These are phyloP conservation scores for Papiliotrema fonsecae DNA, from an alignment of 1,284 basidiomycete species.

Conservation along the genomic window DNA sequence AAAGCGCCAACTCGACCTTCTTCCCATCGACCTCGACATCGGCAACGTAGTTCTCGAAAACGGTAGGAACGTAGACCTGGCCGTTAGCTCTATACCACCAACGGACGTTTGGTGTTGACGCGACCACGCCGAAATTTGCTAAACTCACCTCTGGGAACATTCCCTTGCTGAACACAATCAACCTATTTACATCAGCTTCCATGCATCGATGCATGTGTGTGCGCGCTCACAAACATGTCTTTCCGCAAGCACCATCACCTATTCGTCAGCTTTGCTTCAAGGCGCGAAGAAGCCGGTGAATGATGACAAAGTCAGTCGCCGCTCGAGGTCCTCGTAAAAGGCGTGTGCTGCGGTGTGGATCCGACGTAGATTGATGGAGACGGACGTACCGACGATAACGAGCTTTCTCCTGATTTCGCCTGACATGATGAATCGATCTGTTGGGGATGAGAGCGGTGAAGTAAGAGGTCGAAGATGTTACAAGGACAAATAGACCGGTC, in stretches of 20 bases:
- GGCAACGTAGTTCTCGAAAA: constrained; percentile 80
- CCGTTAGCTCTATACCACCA: not conserved
- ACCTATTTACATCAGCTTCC: constrained; percentile 21
- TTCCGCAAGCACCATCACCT: constrained; percentile 54
- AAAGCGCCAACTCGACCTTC: constrained; percentile 85
- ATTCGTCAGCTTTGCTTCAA: constrained; percentile 11
- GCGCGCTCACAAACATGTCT: constrained; percentile 52
- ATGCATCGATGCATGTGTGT: not conserved
- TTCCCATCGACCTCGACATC: constrained; percentile 87
- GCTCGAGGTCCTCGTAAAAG: not conserved
- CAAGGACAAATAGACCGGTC: too few relatives aligned
- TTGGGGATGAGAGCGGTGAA: not conserved
- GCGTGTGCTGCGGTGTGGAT: not conserved
- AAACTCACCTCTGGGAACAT: constrained; percentile 80
- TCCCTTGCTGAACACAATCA: constrained; percentile 64
- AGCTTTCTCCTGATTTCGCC: constrained; percentile 49
- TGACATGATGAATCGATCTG: constrained; percentile 28
- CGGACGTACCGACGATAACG: constrained; percentile 48
- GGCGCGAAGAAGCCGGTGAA: not conserved
- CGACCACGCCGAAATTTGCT: not conserved
- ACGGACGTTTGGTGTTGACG: not conserved
- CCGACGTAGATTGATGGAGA: not conserved
- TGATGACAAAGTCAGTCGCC: not conserved
- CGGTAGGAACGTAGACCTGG: constrained; percentile 86
- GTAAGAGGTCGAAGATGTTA: not conserved